Evolutionary conservation across 2,329 filamentous ascomycete genomes (phyloP), one percentile per base, ranked within the genome.

Genomic region (Tolypocladium paradoxum): DNA sequence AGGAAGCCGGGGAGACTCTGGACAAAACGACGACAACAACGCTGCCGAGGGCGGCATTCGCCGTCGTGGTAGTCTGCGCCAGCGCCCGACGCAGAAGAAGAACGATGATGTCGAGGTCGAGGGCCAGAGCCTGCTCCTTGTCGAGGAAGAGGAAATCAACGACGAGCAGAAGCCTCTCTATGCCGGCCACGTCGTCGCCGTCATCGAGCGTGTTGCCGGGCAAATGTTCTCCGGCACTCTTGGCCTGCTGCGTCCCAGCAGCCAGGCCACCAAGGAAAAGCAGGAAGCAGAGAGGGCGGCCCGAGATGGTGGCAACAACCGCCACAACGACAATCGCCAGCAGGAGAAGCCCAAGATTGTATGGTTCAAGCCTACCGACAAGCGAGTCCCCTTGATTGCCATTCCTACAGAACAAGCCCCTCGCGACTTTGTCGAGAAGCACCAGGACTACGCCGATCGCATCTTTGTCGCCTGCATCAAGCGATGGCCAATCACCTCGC

Each of bases 401-500:
- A 99, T 99, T 59, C 93, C 93, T 1, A 99, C 93, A 3, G 93
- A 99, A 70, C 93, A 99, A 73, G 93, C 93, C 9, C 93, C 93
- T 22, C 87, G 90, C 36, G 93, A 97, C 72, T 99, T 99, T 64
- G 93, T 99, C 31, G 93, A 99, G 76, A 96, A 93, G 71, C 93
- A 99, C 69, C 90, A 96, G 69, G 90, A 96, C 33, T 99, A 97
- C 64, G 90, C 92, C 54, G 95, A 96, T 72, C 87, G 90, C 64
- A 99, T 99, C 64, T 99, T 99, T 61, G 93, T 99, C 61, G 93
- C 93, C 48, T 96, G 91, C 75, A 99, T 99, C 73, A 99, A 99
- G 81, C 84, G 93, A 66, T 99, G 93, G 93, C 93, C 93, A 58
- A 99, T 99, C 65, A 99, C 93, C 31, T 99, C 93, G n/a, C 83